These are phyloP conservation scores for Apostasia shenzhenica DNA, from an alignment of 106 monocot species.

Conservation along the genomic window DNA sequence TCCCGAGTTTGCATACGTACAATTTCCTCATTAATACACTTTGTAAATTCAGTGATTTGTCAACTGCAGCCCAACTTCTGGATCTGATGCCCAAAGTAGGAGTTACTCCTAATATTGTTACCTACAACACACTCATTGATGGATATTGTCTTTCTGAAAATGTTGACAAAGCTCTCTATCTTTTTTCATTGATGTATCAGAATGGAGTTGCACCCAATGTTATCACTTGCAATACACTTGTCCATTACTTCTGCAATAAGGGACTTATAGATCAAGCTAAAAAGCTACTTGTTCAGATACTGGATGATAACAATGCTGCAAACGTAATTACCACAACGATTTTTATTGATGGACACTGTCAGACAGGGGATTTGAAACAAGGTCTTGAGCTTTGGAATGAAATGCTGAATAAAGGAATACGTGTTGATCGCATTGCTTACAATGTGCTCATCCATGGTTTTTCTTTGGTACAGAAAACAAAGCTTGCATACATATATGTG, in stretches of 20 bases:
- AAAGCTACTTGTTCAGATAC: conserved; percentile 38
- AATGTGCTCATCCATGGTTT: conserved; percentile 69
- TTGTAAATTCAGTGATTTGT: conserved; percentile 48
- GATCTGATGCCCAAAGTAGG: conserved; percentile 40
- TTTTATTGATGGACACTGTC: conserved; percentile 53
- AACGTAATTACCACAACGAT: conserved; percentile 64
- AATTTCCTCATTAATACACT: conserved; percentile 59
- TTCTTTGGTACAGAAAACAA: conserved; percentile 39
- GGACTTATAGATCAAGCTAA: conserved; percentile 48
- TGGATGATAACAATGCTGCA: conserved; percentile 21
- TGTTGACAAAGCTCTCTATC: conserved; percentile 49
- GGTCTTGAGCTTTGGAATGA: conserved; percentile 49
- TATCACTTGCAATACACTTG: conserved; percentile 56
- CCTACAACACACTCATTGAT: conserved; percentile 57
- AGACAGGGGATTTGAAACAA: conserved; percentile 34
- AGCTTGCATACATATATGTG: conserved; percentile 35
- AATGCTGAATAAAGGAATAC: conserved; percentile 24
- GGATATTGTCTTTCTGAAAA: conserved; percentile 38
- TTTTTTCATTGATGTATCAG: conserved; percentile 51
- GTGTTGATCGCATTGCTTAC: conserved; percentile 45
- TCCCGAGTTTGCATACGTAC: conserved; percentile 36
- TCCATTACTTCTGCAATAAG: conserved; percentile 47
- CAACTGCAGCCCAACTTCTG: conserved; percentile 43
- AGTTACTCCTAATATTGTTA: conserved; percentile 39
- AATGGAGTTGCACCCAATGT: conserved; percentile 47